phyloP scores from a whole-genome alignment of 176 grass and related monocot species.

The Bonia amplexicaulis region DNA sequence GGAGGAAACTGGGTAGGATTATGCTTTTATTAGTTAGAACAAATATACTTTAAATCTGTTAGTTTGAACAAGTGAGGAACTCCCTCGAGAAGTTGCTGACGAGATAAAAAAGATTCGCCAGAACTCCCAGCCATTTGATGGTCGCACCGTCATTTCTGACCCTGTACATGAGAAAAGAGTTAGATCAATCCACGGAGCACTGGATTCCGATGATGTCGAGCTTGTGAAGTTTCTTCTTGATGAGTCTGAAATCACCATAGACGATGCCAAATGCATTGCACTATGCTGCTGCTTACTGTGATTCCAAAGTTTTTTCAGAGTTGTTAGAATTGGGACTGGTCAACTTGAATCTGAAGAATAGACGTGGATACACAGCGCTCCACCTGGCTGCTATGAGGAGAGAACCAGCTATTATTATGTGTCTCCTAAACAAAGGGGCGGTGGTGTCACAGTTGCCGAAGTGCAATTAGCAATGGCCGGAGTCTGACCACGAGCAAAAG shows the following conservation, averaged over 20 bases:
- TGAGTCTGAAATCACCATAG: constrained; percentile 86
- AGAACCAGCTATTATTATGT: constrained; percentile 83
- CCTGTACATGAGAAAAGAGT: constrained; percentile 75
- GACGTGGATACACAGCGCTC: constrained; percentile 69
- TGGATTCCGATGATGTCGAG: constrained; percentile 95
- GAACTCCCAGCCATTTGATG: constrained; percentile 39
- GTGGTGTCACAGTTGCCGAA: constrained; percentile 46
- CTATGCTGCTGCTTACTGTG: constrained; percentile 91
- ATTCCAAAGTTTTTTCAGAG: constrained; percentile 81
- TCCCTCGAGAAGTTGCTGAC: constrained; percentile 52
- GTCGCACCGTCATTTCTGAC: constrained; percentile 24
- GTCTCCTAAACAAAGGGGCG: constrained; percentile 76
- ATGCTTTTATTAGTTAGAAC: not conserved
- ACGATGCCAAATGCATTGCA: constrained; percentile 87
- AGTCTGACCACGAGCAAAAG: constrained; percentile 80
- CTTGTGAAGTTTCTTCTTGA: constrained; percentile 92
- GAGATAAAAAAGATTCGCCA: constrained; percentile 54
- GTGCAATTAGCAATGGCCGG: constrained; percentile 62
- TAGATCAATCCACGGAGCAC: constrained; percentile 70
- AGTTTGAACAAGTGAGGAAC: constrained; percentile 32
- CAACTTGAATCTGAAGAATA: constrained; percentile 89
- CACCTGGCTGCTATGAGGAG: constrained; percentile 95
- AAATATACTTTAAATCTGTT: not conserved
- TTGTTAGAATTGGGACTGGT: constrained; percentile 58
- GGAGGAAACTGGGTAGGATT: too few species aligned